Evolutionary conservation across 2,329 filamentous ascomycete genomes (phyloP), one percentile per base, ranked within the genome.

Genomic region (Acrocalymma vagum): DNA sequence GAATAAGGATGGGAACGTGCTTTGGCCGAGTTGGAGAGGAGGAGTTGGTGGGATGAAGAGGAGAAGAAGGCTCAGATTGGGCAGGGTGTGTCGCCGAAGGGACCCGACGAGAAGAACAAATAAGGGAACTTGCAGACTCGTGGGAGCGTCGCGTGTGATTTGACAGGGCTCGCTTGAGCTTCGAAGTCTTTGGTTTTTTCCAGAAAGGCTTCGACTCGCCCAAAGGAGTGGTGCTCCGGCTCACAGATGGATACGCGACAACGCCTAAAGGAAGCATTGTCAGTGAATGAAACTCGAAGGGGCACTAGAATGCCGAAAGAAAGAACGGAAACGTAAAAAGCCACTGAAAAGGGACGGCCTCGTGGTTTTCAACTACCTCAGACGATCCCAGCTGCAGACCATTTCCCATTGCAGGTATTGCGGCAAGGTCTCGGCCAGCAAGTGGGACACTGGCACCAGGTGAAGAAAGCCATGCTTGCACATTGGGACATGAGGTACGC

Each of bases 1-100:
- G 66, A 41, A 73, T 67, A 30, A 74, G 58, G 45, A 75, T 74
- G 27, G 72, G 72, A 56, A 75, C 63, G 63, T 75, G 71, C 62
- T 72, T 74, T 16, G 65, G 61, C 47, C 64, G 61, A 23, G 60
- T 54, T 38, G 48, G 45, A 56, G 49, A 48, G 26, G 53, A 41
- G 39, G 58, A 53, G 55, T 46, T 49, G 41, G 48, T 45, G 42
- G 47, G 51, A 29, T 53, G 41, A 40, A 42, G 27, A 30, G 53
- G 38, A 34, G 58, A 55, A 34, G 46, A 53, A 42, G 42, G 45
- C 26, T 51, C 43, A 52, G 45, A 53, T 42, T 50, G 45, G 48
- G 37, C 47, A 48, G 57, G 36, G 44, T 39, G 42, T 25, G 40
- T 49, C 22, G 44, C 47, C 25, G 55, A 62, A 45, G 56, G 50